These are phyloP conservation scores for Tillandsia leiboldiana DNA, from an alignment of 176 grass and related monocot species.

Conservation along the genomic window DNA sequence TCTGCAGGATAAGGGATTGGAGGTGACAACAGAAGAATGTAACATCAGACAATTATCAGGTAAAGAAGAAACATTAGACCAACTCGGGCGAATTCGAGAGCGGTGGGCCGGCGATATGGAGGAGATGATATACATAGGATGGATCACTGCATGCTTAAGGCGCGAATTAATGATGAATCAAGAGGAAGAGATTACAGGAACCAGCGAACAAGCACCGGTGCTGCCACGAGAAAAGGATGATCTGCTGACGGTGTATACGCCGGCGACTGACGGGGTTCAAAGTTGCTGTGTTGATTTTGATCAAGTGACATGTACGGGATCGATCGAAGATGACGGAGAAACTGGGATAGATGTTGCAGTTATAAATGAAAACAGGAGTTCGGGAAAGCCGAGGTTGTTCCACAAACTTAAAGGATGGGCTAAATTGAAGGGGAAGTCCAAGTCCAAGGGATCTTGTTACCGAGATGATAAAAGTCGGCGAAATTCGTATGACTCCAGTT, in stretches of 20 bases:
- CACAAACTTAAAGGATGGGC: constrained; percentile 68
- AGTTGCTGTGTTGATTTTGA: constrained; percentile 31
- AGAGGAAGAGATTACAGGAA: neutral
- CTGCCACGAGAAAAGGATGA: constrained; percentile 15
- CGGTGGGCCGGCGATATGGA: constrained; percentile 76
- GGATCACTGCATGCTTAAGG: constrained; percentile 65
- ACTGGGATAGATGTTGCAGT: constrained; percentile 29
- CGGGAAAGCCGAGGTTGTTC: constrained; percentile 49
- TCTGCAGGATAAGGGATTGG: constrained; percentile 39
- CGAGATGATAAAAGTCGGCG: neutral
- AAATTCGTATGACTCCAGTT: neutral
- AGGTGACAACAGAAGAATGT: constrained; percentile 25
- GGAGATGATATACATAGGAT: constrained; percentile 77
- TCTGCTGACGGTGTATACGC: constrained; percentile 22
- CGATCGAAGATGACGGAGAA: constrained; percentile 11
- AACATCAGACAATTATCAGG: constrained; percentile 28
- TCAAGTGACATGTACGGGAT: constrained; percentile 4
- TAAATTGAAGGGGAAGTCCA: constrained; percentile 21
- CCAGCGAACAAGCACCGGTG: neutral
- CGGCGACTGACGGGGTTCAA: constrained; percentile 26
- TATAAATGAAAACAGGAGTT: neutral
- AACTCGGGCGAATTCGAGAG: constrained; percentile 37
- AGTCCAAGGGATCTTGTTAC: constrained; percentile 12
- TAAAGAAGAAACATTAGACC: constrained; percentile 37
- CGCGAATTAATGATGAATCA: constrained; percentile 37